Evolutionary conservation across 768 basidiomycete species (phyloP), one percentile per base, ranked within the genome.

Genomic region (Fistulinella prunicolor): DNA sequence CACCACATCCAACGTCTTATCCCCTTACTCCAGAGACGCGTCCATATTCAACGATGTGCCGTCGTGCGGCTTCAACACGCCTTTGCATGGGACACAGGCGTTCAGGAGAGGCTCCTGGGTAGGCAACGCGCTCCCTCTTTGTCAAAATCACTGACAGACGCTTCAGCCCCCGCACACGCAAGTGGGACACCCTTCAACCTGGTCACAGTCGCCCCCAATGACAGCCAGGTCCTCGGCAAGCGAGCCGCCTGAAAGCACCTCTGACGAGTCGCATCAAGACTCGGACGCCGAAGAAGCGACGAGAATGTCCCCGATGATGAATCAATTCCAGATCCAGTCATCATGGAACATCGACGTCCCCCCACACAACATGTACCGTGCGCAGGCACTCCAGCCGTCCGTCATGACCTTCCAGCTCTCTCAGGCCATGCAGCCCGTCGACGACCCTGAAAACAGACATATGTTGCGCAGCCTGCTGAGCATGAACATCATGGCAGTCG

Each of bases 381-480:
- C 50, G 8, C 62, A 54, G 32, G 41, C 57, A 5, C 55, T 58
- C 32, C 56, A 54, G 1, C 65, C 65, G 5, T 59, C 55, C 1
- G 48, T 69, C 20, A 56, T 67, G 63, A 67, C 67, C 2, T 69
- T 67, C 24, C 65, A 55, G 32, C 59, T 67, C 16, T 61, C 65
- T 6, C 46, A 62, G 24, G 44, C 51, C 37, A 38, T 55, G 23
- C 61, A 47, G 29, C 67, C 47, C 21, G 49, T 65, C 16, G 45
- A 67, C 4, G 63, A 65, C 39, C 61, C 63, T 5, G 67, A 68
- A 20, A 61, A 59, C 21, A 49, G 45, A 9, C 54, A 56, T 16
- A 47, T 56, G 42, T 32, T 65, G 39, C 50, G 43, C 21, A 53
- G 52, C 34, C 39, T 56, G 21, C 34, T 51, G 32, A 51, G 57